Conservation (phyloP, 495 filamentous ascomycete genomes). For the Penicillium silybi region DNA sequence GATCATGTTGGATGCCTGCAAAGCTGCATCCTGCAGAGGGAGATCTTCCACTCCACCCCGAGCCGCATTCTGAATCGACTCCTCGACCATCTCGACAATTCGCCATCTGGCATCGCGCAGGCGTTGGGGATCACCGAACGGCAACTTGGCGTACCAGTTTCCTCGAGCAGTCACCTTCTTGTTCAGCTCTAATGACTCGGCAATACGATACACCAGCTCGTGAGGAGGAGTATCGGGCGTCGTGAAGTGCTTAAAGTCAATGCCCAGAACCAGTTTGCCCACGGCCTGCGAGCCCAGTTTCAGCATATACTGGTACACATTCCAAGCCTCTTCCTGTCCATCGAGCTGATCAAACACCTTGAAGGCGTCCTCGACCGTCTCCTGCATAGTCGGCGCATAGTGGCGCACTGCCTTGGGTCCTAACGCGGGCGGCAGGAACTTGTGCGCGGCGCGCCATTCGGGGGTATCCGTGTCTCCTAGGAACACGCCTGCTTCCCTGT, state of each 20-base stretch:
- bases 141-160: conserved; percentile 48
- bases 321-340: conserved; percentile 42
- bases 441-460: conserved; percentile 45
- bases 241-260: conserved; percentile 50
- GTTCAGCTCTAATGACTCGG: conserved; percentile 38
- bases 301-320: conserved; percentile 55
- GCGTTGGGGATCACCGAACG: conserved; percentile 45
- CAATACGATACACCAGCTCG: conserved; percentile 35
- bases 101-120: conserved; percentile 21
- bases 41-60: conserved; percentile 33
- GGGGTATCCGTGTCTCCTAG: conserved; percentile 46
- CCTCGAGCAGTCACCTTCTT: conserved; percentile 45
- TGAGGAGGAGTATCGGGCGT: conserved; percentile 33
- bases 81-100: conserved; percentile 26
- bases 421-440: conserved; percentile 51
- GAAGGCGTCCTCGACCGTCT: conserved; percentile 38
- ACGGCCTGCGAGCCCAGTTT: conserved; percentile 51
- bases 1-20: conserved; percentile 40
- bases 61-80: conserved; percentile 28
- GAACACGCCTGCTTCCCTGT: conserved; percentile 45
- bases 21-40: conserved; percentile 45
- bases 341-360: conserved; percentile 50
- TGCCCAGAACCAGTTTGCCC: conserved; percentile 44
- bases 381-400: conserved; percentile 51
- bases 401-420: conserved; percentile 52